These are phyloP conservation scores for Eleusine indica DNA, from an alignment of 176 grass and related monocot genomes.

Conservation along the genomic window DNA sequence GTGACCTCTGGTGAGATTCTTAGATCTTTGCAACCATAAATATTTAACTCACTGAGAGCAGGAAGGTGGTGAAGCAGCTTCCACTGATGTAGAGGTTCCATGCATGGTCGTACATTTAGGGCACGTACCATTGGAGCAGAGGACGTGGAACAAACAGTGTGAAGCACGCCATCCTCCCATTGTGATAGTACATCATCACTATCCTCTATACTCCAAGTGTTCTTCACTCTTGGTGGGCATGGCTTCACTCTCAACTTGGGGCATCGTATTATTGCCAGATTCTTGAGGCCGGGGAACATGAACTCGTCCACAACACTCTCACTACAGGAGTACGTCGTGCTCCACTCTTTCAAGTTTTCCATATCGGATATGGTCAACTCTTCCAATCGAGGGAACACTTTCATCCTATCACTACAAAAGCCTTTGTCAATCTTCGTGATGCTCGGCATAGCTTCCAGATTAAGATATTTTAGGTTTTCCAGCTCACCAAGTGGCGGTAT, in stretches of 20 bases:
- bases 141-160: background rate
- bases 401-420: background rate
- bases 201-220: rapidly evolving
- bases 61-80: background rate
- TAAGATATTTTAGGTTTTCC: background rate
- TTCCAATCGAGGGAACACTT: background rate
- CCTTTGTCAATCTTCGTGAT: background rate
- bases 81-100: background rate
- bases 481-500: constrained; percentile 19
- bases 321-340: background rate
- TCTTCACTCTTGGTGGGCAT: background rate
- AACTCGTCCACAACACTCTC: background rate
- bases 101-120: background rate
- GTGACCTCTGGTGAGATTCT: background rate
- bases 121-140: background rate
- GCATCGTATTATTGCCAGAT: background rate
- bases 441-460: background rate
- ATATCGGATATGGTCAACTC: background rate
- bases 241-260: constrained; percentile 1
- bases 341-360: constrained; percentile 17
- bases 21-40: background rate
- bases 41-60: background rate
- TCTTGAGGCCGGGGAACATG: background rate
- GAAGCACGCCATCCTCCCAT: background rate
- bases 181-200: background rate